Evolutionary conservation across 1,139 yeast genomes (phyloP), one percentile per base, ranked within the genome.

Genomic region (Barnettozyma hawaiiensis): DNA sequence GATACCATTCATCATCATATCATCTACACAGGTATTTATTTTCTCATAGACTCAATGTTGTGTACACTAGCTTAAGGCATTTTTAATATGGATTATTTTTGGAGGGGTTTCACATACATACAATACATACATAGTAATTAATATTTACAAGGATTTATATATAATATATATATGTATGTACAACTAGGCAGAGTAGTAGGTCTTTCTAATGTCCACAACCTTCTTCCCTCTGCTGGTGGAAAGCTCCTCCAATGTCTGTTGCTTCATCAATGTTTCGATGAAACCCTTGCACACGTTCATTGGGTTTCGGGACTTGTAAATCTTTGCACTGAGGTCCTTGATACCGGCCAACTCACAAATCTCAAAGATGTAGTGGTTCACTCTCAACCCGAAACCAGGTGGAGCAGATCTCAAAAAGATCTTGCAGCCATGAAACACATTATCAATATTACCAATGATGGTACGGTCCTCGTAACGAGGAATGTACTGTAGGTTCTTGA

Each of bases 281-380:
- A 90, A 78, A 37, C 94, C 95, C 69, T 90, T 89, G 45, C 90
- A 86, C 40, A 90, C 95, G 65, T 90, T 89, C 94, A 92, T 86
- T 39, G 85, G 85, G 67, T 92, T 92, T 71, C 97, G 78, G 28
- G 96, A 85, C 59, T 90, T 83, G 70, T 85, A 86, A 40, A 92
- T 83, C 62, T 90, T 90, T 5, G 95, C 97, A 55, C 90, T 78
- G 55, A 92, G 71, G 67, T 92, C 99, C 63, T 84, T 85, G 60
- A 92, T 89, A 50, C 99, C 99, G 4, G 94, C 96, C 49, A 92
- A 83, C 61, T 85, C 87, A 64, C 97, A 92, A 47, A 94, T 80
- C 66, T 90, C 97, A 58, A 84, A 87, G 52, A 92, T 82, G 63
- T 83, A 79, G 55, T 87, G 95, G 66, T 90, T 90, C 40, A 90